Evolutionary conservation across 1,139 yeast genomes (phyloP).

Genomic region (Pichia terricola): DNA sequence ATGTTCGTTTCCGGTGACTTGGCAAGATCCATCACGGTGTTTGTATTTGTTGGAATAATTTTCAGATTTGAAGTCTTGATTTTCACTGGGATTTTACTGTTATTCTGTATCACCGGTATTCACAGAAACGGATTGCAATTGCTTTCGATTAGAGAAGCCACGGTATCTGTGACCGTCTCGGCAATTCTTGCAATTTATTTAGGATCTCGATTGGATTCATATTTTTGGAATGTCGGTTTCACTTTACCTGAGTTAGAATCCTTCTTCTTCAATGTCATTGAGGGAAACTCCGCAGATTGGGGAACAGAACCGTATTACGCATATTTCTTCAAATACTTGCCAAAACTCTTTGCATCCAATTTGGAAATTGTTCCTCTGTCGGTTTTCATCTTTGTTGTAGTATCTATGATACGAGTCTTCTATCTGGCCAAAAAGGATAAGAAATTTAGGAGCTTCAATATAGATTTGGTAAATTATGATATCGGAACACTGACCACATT

Average conservation of each 20-base stretch:
- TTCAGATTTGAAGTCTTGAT: constrained; percentile 69
- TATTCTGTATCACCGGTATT: constrained; percentile 5
- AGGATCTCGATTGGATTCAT: constrained; percentile 55
- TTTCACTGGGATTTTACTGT: constrained; percentile 36
- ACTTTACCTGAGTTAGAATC: constrained; percentile 66
- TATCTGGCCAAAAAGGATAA: neutral
- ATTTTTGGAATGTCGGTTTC: constrained; percentile 49
- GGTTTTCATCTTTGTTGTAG: constrained; percentile 46
- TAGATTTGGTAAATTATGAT: constrained; percentile 29
- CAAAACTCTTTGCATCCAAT: constrained; percentile 29
- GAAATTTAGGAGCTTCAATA: constrained; percentile 32
- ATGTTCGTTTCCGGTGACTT: constrained; percentile 40
- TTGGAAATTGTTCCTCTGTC: constrained; percentile 22
- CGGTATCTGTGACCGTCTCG: constrained; percentile 25
- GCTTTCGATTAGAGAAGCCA: constrained; percentile 34
- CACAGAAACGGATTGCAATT: constrained; percentile 6
- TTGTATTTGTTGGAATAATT: constrained; percentile 56
- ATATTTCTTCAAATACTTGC: constrained; percentile 54
- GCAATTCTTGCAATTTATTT: constrained; percentile 21
- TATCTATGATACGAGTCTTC: constrained; percentile 1
- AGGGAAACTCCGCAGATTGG: constrained; percentile 72
- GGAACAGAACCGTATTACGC: constrained; percentile 70
- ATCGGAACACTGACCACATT: constrained; percentile 29
- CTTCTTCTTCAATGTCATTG: constrained; percentile 61
- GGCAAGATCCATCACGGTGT: constrained; percentile 41